Conservation (phyloP, 805 yeast genomes). For the Ogataea methylovora region DNA sequence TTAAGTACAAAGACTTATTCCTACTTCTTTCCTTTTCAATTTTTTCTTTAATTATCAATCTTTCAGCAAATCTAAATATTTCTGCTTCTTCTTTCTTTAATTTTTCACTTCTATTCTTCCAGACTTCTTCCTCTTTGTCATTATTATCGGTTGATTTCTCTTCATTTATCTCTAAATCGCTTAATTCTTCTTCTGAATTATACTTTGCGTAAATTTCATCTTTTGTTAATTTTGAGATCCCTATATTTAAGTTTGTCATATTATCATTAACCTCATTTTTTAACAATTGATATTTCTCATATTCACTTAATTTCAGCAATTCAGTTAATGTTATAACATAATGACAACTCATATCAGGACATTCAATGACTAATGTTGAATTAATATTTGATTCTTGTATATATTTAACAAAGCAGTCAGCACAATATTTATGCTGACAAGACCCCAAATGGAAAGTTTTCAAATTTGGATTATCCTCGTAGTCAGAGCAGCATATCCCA, state of each 20-base stretch:
- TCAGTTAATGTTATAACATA: constrained; percentile 36
- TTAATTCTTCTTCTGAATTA: constrained; percentile 2
- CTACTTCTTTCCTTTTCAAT: constrained; percentile 15
- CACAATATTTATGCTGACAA: constrained; percentile 71
- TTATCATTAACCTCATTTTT: background rate
- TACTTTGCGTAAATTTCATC: constrained; percentile 15
- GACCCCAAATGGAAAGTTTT: constrained; percentile 37
- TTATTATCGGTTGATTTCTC: constrained; percentile 6
- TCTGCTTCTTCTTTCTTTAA: constrained; percentile 1
- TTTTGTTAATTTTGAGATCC: constrained; percentile 8
- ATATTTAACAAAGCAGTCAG: constrained; percentile 59
- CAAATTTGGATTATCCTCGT: constrained; percentile 12
- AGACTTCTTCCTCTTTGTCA: constrained; percentile 2
- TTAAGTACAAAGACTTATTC: constrained; percentile 18
- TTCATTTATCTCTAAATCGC: background rate
- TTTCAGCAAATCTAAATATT: constrained; percentile 1
- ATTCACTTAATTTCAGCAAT: constrained; percentile 23
- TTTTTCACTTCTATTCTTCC: background rate
- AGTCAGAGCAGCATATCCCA: constrained; percentile 65
- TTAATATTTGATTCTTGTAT: constrained; percentile 34
- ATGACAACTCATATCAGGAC: constrained; percentile 56
- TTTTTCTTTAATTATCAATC: constrained; percentile 13
- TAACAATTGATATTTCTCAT: constrained; percentile 4
- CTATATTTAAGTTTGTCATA: too few relatives aligned
- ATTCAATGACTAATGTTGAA: constrained; percentile 44